Evolutionary conservation across 495 filamentous ascomycete species (phyloP), one percentile per base, ranked within the genome.

Genomic region (Aspergillus cristatus): DNA sequence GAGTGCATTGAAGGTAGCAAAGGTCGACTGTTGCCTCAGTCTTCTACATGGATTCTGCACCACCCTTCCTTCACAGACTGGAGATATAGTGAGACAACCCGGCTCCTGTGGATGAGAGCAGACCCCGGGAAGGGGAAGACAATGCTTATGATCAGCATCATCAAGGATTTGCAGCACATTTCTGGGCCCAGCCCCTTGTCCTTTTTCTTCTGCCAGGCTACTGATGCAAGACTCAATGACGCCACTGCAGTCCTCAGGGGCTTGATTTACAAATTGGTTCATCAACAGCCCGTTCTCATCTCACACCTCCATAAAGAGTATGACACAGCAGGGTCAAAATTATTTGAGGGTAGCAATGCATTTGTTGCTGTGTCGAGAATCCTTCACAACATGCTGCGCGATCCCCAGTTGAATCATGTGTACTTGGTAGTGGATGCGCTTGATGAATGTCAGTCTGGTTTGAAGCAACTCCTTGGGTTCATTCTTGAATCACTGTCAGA

Each of bases 121-220:
- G 44, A 59, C 20, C 47, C 53, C 7, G 50, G 53, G 0, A 58
- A 57, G 34, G 54, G 58, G 11, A 66, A 66, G 51, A 60, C 45
- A 34, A 66, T 70, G 40, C 51, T 72, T 0, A 35, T 74, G 7
- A 62, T 49, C 17, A 62, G 61, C 7, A 61, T 70, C 20, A 60
- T 67, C 17, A 41, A 68, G 14, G 48, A 68, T 14, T 38, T 69
- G n/a, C 33, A 45, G 16, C 12, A 18, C 12, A 28, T 14, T 2
- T 1, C 14, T 40, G 43, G 12, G n/a, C 29, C 38, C 18, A 14
- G 43, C 1, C 42, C 24, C 15, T 34, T 72, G 6, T 57, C 56
- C 7, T 72, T 60, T 48, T 73, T 73, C 50, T 70, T 73, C 46
- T 72, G 63, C 37, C 60, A 71, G 45, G 56, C 52, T 17, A 56